Evolutionary conservation across 2,329 filamentous ascomycete species (phyloP), one percentile per base, ranked within the genome.

Genomic region (Ophiostoma fasciatum): DNA sequence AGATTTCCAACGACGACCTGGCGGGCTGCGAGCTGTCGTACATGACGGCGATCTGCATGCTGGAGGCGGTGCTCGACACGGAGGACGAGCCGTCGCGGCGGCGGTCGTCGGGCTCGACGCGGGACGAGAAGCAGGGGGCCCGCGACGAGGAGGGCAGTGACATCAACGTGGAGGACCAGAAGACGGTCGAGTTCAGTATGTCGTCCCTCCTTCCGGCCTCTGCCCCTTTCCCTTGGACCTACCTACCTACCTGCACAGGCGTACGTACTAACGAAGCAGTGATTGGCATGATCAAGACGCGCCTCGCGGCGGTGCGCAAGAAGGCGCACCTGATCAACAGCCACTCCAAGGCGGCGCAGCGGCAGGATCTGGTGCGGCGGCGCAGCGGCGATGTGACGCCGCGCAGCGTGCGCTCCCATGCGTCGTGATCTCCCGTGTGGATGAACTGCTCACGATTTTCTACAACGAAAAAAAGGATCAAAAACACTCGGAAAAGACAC

Each of bases 1-100:
- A 98, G 59, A 81, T 98, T 33, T 84, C 90, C 2, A 85, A 88
- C 39, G 82, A 90, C 43, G 87, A 96, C 54, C 63, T 96, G 18
- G 60, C 65, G 1, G 84, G 85, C 13, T 96, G 88, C 52, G 87
- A 96, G 51, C 76, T 94, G 19, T 87, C 85, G 14, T 98, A 98
- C 52, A 70, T 83, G 36, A 96, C 90, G 0, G 87, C 90, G 0
- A 85, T 96, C 45, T 74, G 82, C 44, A 90, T 98, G 80, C 69
- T 96, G 12, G 88, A 98, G 59, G 90, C 88, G 13, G 82, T 98
- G 4, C 61, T 98, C 39, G 90, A 98, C 48, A 78, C 71, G 31
- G 85, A 93, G 41, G 84, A 75, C 19, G 70, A 72, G 26, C 42
- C 60, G 1, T 52, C 56, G 14, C 60, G 59, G 46, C 53, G 58